Conservation (phyloP, 1,284 basidiomycete species). For the Rhodotorula sp. region DNA sequence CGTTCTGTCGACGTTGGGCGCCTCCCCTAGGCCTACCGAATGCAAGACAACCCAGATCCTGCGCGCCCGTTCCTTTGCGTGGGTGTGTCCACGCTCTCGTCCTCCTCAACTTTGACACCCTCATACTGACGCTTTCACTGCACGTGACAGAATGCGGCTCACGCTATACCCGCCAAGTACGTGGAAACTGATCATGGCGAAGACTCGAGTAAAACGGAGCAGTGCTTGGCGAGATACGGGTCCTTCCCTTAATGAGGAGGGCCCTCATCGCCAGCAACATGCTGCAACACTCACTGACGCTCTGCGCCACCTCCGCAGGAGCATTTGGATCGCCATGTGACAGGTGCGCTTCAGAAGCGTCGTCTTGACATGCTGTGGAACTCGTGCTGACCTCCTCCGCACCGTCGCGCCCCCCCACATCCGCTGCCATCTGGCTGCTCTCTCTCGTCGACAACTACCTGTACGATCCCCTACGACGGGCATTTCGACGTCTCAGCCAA, state of each 20-base stretch:
- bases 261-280: neutral
- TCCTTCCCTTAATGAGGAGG: neutral
- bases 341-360: conserved; percentile 7
- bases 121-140: too few relatives aligned
- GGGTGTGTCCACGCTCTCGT: neutral
- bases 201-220: too few relatives aligned
- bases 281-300: neutral
- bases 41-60: neutral
- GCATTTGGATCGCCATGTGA: conserved; percentile 33
- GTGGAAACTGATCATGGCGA: neutral
- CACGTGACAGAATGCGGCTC: too few relatives aligned
- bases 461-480: neutral
- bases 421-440: neutral
- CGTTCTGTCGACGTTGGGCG: too few relatives aligned
- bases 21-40: too few relatives aligned
- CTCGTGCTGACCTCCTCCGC: neutral
- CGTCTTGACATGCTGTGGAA: too few relatives aligned
- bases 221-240: too few relatives aligned
- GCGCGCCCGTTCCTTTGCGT: conserved; percentile 14
- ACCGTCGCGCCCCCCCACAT: conserved; percentile 4
- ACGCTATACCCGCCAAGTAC: conserved; percentile 14
- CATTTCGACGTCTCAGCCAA: conserved; percentile 11
- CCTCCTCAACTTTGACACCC: too few relatives aligned
- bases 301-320: conserved; percentile 10
- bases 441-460: neutral